Evolutionary conservation across 2,329 filamentous ascomycete genomes (phyloP).

Genomic region (Fusarium tjaetaba): DNA sequence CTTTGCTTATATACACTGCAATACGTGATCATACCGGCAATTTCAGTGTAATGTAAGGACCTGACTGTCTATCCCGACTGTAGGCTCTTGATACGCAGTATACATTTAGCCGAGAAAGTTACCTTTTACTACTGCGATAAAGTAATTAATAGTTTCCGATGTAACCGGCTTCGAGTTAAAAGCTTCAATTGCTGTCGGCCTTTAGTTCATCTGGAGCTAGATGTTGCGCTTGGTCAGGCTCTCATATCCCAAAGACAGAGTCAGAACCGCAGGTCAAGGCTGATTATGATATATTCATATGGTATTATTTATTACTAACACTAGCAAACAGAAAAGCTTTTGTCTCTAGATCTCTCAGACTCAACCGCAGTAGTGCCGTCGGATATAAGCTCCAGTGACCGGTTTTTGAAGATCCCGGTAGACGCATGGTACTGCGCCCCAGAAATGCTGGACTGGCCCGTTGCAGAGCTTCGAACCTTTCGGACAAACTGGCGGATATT

Average conservation of each 20-base stretch:
- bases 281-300: background rate
- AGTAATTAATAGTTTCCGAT: background rate
- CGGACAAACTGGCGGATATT: background rate
- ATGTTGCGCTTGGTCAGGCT: too few species aligned
- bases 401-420: background rate
- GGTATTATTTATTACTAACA: background rate
- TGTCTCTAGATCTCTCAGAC: background rate
- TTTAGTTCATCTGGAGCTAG: fast-evolving
- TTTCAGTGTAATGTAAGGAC: background rate
- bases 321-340: background rate
- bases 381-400: background rate
- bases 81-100: background rate
- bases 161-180: background rate
- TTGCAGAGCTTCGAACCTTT: fast-evolving
- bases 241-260: fast-evolving
- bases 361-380: background rate
- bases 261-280: background rate
- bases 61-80: background rate
- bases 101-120: background rate
- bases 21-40: background rate
- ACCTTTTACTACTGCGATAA: background rate
- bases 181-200: background rate
- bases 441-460: background rate
- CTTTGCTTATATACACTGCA: background rate
- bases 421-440: background rate